Evolutionary conservation across 1,284 basidiomycete genomes (phyloP).

Genomic region (Ustilago lituana): DNA sequence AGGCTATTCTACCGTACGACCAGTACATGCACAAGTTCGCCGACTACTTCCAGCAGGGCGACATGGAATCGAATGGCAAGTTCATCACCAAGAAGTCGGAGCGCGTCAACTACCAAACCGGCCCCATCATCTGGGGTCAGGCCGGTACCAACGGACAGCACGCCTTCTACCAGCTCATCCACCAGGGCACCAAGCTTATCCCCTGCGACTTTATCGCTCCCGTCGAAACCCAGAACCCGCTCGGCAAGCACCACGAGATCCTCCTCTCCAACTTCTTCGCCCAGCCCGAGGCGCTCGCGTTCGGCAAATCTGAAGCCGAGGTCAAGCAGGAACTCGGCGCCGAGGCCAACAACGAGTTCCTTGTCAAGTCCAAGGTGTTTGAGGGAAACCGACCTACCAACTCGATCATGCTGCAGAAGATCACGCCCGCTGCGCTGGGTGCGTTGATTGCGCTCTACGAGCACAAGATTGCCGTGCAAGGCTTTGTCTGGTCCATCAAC

Average conservation of each 20-base stretch:
- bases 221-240: constrained; percentile 90
- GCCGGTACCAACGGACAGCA: constrained; percentile 98
- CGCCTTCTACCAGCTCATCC: constrained; percentile 98
- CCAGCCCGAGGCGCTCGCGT: constrained; percentile 89
- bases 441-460: constrained; percentile 92
- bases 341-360: constrained; percentile 78
- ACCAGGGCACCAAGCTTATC: constrained; percentile 78
- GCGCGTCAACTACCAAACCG: constrained; percentile 94
- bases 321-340: constrained; percentile 81
- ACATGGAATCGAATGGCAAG: constrained; percentile 99
- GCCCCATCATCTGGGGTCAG: constrained; percentile 98
- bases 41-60: constrained; percentile 99
- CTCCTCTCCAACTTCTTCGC: constrained; percentile 98
- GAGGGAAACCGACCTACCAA: constrained; percentile 97
- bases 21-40: constrained; percentile 99
- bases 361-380: constrained; percentile 97
- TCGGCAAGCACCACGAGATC: constrained; percentile 90
- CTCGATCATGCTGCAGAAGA: constrained; percentile 90
- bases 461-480: constrained; percentile 99
- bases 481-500: constrained; percentile 97
- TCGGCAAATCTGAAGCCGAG: constrained; percentile 92
- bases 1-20: constrained; percentile 94
- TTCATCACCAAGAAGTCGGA: constrained; percentile 91
- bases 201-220: constrained; percentile 94
- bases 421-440: constrained; percentile 90